Percentiles rank a stretch among this genome's conserved stretches.
Conservation (phyloP, 768 basidiomycete genomes). For the Russula virescens region DNA sequence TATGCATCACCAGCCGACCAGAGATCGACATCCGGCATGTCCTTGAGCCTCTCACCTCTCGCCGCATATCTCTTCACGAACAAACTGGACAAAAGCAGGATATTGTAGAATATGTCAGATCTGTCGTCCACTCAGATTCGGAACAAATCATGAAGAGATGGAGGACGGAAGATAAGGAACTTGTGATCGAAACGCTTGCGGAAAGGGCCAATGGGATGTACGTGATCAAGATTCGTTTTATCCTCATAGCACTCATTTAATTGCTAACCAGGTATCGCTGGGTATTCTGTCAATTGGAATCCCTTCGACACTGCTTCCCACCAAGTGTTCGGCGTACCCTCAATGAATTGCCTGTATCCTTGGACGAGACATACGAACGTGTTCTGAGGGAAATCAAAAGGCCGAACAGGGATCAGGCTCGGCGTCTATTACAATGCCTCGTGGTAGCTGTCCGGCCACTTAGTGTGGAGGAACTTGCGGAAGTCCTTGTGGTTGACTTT, state of each 20-base stretch:
- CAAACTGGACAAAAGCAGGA: constrained; percentile 4
- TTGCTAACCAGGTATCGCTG: constrained; percentile 1
- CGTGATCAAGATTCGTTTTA: not conserved
- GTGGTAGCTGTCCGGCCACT: not conserved
- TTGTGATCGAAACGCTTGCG: not conserved
- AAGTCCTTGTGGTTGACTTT: constrained; percentile 6
- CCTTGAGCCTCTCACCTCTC: not conserved
- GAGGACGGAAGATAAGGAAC: not conserved
- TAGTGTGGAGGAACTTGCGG: not conserved
- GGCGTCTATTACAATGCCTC: constrained; percentile 8
- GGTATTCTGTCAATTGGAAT: not conserved
- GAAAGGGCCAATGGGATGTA: constrained; percentile 12
- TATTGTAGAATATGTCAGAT: not conserved
- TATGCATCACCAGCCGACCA: not conserved
- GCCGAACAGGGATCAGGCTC: not conserved
- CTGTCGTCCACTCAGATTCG: not conserved
- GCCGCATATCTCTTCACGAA: not conserved
- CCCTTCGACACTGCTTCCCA: not conserved
- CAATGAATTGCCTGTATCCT: not conserved
- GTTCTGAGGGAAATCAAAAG: not conserved
- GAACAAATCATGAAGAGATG: not conserved
- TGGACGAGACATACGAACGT: constrained; percentile 6
- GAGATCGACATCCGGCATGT: constrained; percentile 1
- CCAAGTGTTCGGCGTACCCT: not conserved
- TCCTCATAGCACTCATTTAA: not conserved